phyloP scores from a whole-genome alignment of 2,329 filamentous ascomycete genomes.

The Aureobasidium sp. region DNA sequence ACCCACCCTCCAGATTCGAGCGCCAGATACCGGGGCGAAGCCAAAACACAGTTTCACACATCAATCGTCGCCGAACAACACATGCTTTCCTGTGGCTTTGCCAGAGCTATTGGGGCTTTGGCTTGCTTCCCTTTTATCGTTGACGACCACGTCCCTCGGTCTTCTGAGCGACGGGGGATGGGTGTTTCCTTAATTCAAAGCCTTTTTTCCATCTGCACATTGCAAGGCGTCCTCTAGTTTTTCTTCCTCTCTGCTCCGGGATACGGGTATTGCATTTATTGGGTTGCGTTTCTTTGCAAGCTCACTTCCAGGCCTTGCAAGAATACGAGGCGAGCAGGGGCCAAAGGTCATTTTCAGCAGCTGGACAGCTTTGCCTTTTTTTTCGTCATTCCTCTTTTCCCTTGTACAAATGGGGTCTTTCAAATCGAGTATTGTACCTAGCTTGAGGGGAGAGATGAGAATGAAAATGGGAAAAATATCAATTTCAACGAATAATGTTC shows the following conservation, averaged over 20 bases:
- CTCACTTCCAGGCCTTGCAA: background rate
- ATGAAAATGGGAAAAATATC: background rate
- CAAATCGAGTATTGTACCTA: background rate
- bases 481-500: background rate
- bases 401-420: constrained; percentile 5
- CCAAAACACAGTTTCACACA: background rate
- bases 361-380: background rate
- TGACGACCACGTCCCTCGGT: background rate
- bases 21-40: background rate
- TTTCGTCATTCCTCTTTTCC: background rate
- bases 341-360: background rate
- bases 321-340: background rate
- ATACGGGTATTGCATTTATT: background rate
- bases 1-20: background rate
- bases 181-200: background rate
- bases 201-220: background rate
- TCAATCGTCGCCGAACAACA: background rate
- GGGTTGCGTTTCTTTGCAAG: background rate
- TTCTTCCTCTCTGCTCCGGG: background rate
- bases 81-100: background rate
- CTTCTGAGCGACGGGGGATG: background rate
- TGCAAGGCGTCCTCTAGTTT: background rate
- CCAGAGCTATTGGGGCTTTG: background rate
- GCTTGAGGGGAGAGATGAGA: background rate
- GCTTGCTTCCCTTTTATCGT: background rate